A percentile compares a stretch with the other conserved stretches of the same genome.
These are phyloP conservation scores for Wickerhamiella slavikovae DNA, from an alignment of 805 yeast genomes.

Conservation along the genomic window DNA sequence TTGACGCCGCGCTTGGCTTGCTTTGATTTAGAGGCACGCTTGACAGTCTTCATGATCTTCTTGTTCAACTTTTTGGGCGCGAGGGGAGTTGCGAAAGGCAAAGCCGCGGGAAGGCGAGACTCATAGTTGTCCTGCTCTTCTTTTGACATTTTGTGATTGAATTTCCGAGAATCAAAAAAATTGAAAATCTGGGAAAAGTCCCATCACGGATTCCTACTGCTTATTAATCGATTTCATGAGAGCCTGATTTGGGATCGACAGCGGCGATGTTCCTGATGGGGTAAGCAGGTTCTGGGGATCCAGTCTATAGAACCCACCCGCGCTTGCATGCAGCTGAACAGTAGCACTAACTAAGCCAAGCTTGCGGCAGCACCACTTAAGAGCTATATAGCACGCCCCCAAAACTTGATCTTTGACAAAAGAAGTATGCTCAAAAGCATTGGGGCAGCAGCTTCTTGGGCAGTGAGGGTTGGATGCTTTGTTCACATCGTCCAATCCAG, in stretches of 20 bases:
- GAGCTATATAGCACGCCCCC: too few relatives aligned
- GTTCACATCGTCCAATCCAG: slow-evolving; percentile 46
- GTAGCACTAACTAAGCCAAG: too few relatives aligned
- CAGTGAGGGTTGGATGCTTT: slow-evolving; percentile 18
- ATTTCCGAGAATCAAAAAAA: background rate
- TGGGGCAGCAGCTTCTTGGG: slow-evolving; percentile 12
- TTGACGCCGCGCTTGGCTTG: slow-evolving; percentile 97
- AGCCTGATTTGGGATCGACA: too few relatives aligned
- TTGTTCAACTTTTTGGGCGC: slow-evolving; percentile 93
- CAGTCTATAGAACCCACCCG: too few relatives aligned
- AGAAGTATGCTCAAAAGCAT: background rate
- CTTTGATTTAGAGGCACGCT: slow-evolving; percentile 95
- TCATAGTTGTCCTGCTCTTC: slow-evolving; percentile 49
- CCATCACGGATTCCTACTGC: too few relatives aligned
- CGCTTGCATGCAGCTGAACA: too few relatives aligned
- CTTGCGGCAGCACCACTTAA: too few relatives aligned
- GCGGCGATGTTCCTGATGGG: too few relatives aligned
- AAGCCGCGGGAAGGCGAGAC: slow-evolving; percentile 67
- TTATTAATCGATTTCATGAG: too few relatives aligned
- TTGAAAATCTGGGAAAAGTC: background rate
- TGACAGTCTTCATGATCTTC: slow-evolving; percentile 84
- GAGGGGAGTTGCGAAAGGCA: slow-evolving; percentile 84
- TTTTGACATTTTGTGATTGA: background rate
- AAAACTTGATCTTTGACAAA: too few relatives aligned
- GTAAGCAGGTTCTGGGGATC: too few relatives aligned